A percentile compares a stretch with the other conserved stretches of the same genome.
phyloP scores from a whole-genome alignment of 371 early-diverging fungal species.

The Neoconidiobolus thromboides region DNA sequence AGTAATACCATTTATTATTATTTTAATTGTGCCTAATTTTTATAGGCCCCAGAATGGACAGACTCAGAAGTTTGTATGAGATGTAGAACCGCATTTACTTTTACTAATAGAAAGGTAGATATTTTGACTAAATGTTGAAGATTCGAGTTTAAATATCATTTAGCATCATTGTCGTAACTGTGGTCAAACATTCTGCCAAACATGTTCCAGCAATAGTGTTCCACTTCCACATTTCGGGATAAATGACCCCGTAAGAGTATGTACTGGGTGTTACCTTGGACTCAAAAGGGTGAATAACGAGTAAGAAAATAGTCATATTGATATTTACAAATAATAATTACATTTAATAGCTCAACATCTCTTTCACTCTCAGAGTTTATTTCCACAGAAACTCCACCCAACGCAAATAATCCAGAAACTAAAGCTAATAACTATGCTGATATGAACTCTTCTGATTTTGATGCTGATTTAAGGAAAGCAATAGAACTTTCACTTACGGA shows the following conservation, averaged over 20 bases:
- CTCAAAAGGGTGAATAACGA: not conserved
- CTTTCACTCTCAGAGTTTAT: conserved; percentile 6
- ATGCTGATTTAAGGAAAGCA: conserved; percentile 70
- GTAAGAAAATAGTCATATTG: not conserved
- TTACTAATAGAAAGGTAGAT: conserved; percentile 68
- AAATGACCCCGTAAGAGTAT: conserved; percentile 75
- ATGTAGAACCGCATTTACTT: conserved; percentile 72
- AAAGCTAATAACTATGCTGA: not conserved
- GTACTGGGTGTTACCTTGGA: conserved; percentile 67
- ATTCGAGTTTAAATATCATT: not conserved
- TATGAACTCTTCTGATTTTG: conserved; percentile 16
- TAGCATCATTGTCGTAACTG: conserved; percentile 92
- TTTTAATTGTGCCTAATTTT: not conserved
- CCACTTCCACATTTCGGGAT: conserved; percentile 73
- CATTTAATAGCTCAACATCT: not conserved
- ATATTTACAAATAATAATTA: not conserved
- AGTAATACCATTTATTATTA: conserved; percentile 16
- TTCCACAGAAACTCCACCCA: not conserved
- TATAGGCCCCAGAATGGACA: conserved; percentile 85
- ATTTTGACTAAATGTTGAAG: not conserved
- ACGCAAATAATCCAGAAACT: not conserved
- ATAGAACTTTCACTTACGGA: conserved; percentile 70
- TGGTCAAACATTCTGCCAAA: conserved; percentile 76
- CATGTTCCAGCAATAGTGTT: conserved; percentile 69
- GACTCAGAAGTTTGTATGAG: conserved; percentile 83